Evolutionary conservation across 2,329 filamentous ascomycete genomes (phyloP), one percentile per base, ranked within the genome.

Genomic region (Uncinocarpus reesii): DNA sequence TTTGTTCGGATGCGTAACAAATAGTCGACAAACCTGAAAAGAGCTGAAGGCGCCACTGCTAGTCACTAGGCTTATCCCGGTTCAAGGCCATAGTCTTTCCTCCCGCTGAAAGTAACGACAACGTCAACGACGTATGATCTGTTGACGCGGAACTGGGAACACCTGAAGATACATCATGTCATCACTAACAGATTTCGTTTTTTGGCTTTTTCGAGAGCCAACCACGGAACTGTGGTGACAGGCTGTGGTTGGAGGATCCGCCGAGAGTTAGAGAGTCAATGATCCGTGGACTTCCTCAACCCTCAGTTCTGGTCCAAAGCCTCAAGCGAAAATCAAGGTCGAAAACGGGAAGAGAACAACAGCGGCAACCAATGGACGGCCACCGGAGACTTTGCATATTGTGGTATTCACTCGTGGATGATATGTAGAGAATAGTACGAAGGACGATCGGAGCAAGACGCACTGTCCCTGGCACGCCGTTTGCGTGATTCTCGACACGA

Each of bases 291-390:
- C 32, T 37, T 16, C 15, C 15, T 10, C 6, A 18, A 18, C 24
- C n/a, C 26, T 28, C 24, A 11, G n/a, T 1, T 31, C 20, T 26
- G 10, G 40, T 24, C 18, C 6, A 20, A 11, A 40, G 36, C n/a
- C 10, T 20, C 6, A 20, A 20, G 40, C 28, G 20, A 42, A 45
- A 35, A 26, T n/a, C 21, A 37, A 11, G 8, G 13, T 20, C 42
- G 20, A 26, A 37, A 45, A 37, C 42, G 42, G 42, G 42, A 45
- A 45, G 29, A 36, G 42, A 45, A 18, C 32, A 45, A 37, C 42
- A 32, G n/a, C 35, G 23, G 35, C 16, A 37, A 15, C 42, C 42
- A 45, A 45, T 45, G 4, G 32, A 26, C 29, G 13, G 11, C n/a
- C 21, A n/a, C 29, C 42, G 32, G 42, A 28, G 42, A 45, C 42